phyloP scores from a whole-genome alignment of 176 grass and related monocot genomes.

The Oryza punctata region DNA sequence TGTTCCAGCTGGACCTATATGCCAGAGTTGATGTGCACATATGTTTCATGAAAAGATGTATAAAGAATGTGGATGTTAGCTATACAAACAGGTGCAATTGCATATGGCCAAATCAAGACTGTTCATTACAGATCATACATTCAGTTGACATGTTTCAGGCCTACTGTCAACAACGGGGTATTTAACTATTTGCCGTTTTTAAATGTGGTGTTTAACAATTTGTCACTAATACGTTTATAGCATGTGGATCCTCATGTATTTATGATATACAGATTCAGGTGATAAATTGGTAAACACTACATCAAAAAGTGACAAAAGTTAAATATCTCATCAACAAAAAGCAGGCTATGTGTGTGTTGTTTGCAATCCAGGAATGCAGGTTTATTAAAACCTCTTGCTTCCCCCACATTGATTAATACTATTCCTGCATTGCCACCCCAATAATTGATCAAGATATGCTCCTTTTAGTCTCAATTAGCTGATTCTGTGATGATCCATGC shows the following conservation, averaged over 20 bases:
- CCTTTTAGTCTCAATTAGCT: neutral
- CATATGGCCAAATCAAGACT: neutral
- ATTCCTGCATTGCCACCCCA: neutral
- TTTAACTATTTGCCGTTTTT: too few species aligned
- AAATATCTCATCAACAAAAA: neutral
- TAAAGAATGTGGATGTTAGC: neutral
- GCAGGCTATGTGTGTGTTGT: neutral
- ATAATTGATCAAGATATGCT: neutral
- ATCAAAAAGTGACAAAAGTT: too few species aligned
- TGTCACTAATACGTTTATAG: too few species aligned
- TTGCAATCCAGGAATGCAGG: neutral
- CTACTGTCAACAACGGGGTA: neutral
- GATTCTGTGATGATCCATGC: conserved; percentile 6
- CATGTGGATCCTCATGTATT: too few species aligned
- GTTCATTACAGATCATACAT: neutral
- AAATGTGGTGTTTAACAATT: too few species aligned
- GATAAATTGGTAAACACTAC: too few species aligned
- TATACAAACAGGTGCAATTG: neutral
- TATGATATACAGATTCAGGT: too few species aligned
- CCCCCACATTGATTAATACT: neutral
- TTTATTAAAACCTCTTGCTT: neutral
- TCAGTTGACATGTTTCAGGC: neutral
- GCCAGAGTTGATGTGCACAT: neutral
- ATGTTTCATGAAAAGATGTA: neutral
- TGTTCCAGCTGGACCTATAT: neutral